Percentiles rank a stretch among this genome's conserved stretches.
Evolutionary conservation across 495 filamentous ascomycete genomes (phyloP).

Genomic region (Gamarada debralockiae): DNA sequence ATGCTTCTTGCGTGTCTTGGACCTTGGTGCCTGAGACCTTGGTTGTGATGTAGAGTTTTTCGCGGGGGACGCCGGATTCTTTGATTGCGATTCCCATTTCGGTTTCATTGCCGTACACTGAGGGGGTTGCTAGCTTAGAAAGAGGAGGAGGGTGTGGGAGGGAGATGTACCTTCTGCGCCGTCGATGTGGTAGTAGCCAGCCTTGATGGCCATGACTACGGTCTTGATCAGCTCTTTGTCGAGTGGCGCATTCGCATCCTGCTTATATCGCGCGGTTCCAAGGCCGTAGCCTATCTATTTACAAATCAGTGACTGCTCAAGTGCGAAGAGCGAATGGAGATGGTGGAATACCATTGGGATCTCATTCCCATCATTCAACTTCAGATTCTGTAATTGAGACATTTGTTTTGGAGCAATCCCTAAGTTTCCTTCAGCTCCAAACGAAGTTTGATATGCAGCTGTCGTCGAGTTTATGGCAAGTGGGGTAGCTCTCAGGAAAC

Average conservation of each 20-base stretch:
- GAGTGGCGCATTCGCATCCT: constrained; percentile 28
- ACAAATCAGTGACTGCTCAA: background rate
- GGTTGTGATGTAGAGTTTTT: constrained; percentile 72
- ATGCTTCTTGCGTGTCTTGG: constrained; percentile 58
- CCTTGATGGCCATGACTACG: constrained; percentile 63
- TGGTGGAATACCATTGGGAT: constrained; percentile 69
- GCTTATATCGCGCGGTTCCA: constrained; percentile 34
- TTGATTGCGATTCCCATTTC: constrained; percentile 75
- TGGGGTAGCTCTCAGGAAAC: constrained; percentile 2
- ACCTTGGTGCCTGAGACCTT: constrained; percentile 57
- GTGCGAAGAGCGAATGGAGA: background rate
- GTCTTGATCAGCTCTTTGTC: constrained; percentile 53
- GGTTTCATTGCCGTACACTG: constrained; percentile 74
- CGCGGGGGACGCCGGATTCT: constrained; percentile 58
- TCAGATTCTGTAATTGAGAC: constrained; percentile 38
- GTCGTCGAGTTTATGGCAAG: constrained; percentile 33
- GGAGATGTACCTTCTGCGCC: constrained; percentile 58
- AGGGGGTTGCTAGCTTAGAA: constrained; percentile 1
- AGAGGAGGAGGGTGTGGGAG: background rate
- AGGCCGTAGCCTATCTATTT: constrained; percentile 69
- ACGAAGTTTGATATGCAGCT: constrained; percentile 23
- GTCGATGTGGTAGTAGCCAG: constrained; percentile 75
- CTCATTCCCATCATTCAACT: constrained; percentile 68
- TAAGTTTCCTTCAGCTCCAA: constrained; percentile 12
- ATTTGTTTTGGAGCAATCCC: constrained; percentile 32